Evolutionary conservation across 352 stramenopile species (phyloP), one percentile per base, ranked within the genome.

Genomic region (Elongisporangium senticosum): DNA sequence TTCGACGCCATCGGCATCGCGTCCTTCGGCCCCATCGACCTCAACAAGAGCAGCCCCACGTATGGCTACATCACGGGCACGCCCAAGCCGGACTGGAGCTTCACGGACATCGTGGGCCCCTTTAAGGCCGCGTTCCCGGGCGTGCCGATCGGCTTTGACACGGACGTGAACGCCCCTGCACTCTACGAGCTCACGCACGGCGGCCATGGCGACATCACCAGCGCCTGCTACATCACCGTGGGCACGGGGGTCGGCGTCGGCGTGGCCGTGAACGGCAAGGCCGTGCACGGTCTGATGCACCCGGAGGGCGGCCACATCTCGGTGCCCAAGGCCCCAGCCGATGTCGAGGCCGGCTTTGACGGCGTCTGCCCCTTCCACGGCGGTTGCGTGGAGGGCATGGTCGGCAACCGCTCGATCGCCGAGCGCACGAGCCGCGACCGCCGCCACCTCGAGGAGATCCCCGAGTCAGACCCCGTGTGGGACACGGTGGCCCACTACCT

Each of bases 141-240:
- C 49, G 68, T 89, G 19, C 78, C 86, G 13, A 83, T 98, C 7
- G 79, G 79, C 55, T 98, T 98, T 68, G 96, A 99, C 65, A 99
- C 96, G 39, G 96, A 99, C 71, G 96, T 99, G 53, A 99, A 99
- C 77, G 96, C 96, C 17, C 96, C 96, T 0, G 96, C 96, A 13
- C 73, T 98, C 22, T 97, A 97, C 56, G 96, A 99, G 67, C 96
- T 93, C 64, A 73, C 65, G 7, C 77, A 91, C 66, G 79, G 83
- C n/a, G 75, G 79, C 60, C 86, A 96, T 74, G 77, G 82, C 23
- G 63, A 86, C 51, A 78, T 93, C 53, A 69, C 75, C 24, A 94
- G 80, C 64, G 77, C 79, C 48, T 87, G 95, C 40, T 99, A 99
- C 79, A 94, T 98, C 61, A 98, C 96, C 4, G 83, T 98, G 15